Percentiles rank a stretch among this genome's conserved stretches.
These are phyloP conservation scores for Colletotrichum caudatum DNA, from an alignment of 2,329 filamentous ascomycete genomes.

Conservation along the genomic window DNA sequence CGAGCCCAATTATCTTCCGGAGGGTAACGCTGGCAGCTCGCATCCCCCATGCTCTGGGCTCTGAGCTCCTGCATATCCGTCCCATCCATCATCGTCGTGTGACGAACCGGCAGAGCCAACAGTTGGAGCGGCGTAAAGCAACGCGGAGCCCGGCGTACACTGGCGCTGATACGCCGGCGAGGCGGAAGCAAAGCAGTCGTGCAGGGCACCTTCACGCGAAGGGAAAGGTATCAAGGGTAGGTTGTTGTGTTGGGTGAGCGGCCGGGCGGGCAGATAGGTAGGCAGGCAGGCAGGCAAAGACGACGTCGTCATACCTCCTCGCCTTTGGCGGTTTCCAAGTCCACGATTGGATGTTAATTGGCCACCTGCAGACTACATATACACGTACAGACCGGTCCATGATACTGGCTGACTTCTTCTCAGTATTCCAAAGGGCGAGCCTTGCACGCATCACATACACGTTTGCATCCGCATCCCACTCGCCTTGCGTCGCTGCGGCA, in stretches of 20 bases:
- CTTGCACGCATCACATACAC: constrained; percentile 10
- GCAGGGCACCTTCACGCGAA: constrained; percentile 2
- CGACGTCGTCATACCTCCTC: constrained; percentile 34
- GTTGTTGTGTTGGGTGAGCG: constrained; percentile 3
- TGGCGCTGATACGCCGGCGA: constrained; percentile 8
- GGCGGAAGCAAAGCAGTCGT: neutral
- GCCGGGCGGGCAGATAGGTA: neutral
- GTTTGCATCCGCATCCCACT: constrained; percentile 12
- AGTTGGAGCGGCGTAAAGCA: constrained; percentile 3
- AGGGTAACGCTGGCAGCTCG: constrained; percentile 27
- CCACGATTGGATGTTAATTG: constrained; percentile 26
- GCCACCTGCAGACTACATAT: constrained; percentile 36
- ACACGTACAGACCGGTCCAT: constrained; percentile 30
- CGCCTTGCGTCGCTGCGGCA: neutral
- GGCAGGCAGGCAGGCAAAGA: constrained; percentile 19
- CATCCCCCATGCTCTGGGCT: constrained; percentile 22
- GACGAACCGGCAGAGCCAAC: constrained; percentile 16
- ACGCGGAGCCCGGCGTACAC: neutral
- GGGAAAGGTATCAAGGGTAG: constrained; percentile 5
- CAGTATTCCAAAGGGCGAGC: constrained; percentile 11
- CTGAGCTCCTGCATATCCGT: constrained; percentile 38
- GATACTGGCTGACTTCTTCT: constrained; percentile 19
- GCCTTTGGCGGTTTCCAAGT: neutral
- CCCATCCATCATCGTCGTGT: constrained; percentile 32
- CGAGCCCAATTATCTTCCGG: constrained; percentile 18